Evolutionary conservation across 805 yeast species (phyloP), one percentile per base, ranked within the genome.

Genomic region (Nakazawaea anatomiae): DNA sequence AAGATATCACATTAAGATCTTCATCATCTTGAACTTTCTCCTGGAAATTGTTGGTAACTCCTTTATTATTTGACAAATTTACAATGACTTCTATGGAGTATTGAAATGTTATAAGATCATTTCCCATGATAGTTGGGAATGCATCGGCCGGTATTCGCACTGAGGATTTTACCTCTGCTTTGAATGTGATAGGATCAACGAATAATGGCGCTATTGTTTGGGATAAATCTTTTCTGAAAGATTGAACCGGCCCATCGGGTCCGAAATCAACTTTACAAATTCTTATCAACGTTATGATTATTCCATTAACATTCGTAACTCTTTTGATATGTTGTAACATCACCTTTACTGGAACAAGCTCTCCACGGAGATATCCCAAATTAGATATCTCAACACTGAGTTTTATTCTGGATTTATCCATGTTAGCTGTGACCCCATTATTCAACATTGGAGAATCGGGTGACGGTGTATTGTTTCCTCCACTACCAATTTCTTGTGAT

Each of bases 71-170:
- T 2, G 91, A 82, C 41, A 91, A 67, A 60, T 90, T 90, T n/a
- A 87, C 80, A 51, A 89, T 74, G 3, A 87, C 90, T 63, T 90
- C 97, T 12, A 90, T 70, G 61, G 85, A 87, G 63, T 91, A 90
- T 61, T 87, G 92, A 65, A 90, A 90, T 3, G 89, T 76, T 7
- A 89, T 89, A 45, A 84, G 68, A 2, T 80, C 81, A 47, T 87
- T 79, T 1, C 87, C 86, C 14, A 79, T 74, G 11, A 89, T 87
- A 0, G 96, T 87, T 0, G 96, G 95, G 62, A 90, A 89, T 0
- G 87, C 83, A 58, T 90, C 96, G 0, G 86, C 79, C 0, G 97
- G 97, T 0, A 90, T 83, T 54, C 83, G 73, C 25, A 90, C 66
- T 40, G 79, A 76, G 0, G 91, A 80, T 34, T 78, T 79, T 8